phyloP scores from a whole-genome alignment of 176 grass and related monocot genomes.

The Bromus sterilis region DNA sequence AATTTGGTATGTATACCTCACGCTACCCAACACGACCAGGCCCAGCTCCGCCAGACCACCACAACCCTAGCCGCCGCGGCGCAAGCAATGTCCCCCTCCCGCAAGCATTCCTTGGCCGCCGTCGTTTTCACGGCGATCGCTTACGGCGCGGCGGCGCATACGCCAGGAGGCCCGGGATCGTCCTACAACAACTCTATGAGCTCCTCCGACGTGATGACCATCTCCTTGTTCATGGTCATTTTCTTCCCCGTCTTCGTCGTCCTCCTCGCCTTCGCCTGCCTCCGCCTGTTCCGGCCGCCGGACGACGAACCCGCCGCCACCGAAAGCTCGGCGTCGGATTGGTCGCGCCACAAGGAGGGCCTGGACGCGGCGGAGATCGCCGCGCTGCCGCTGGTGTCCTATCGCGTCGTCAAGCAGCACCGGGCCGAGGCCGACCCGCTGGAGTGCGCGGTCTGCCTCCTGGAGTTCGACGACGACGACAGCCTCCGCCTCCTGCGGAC shows the following conservation, averaged over 20 bases:
- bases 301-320: neutral
- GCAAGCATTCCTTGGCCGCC: neutral
- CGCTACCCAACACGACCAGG: neutral
- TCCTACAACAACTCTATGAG: neutral
- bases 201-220: conserved; percentile 2
- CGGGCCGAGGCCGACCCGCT: conserved; percentile 9
- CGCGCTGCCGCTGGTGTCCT: conserved; percentile 31
- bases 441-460: conserved; percentile 59
- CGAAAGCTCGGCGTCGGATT: neutral
- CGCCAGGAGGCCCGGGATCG: neutral
- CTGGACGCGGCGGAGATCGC: conserved; percentile 33
- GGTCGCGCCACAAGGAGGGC: neutral
- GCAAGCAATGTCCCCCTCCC: conserved; percentile 1
- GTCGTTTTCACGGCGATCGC: neutral
- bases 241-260: conserved; percentile 34
- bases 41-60: neutral
- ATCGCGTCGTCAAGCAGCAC: conserved; percentile 24
- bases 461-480: conserved; percentile 45
- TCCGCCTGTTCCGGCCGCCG: conserved; percentile 7
- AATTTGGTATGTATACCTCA: too few species aligned
- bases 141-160: neutral
- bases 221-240: conserved; percentile 32
- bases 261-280: conserved; percentile 27
- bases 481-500: conserved; percentile 42
- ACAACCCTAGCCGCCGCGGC: conserved; percentile 3